Evolutionary conservation across 2,329 filamentous ascomycete species (phyloP).

Genomic region (Aspergillus sp.): DNA sequence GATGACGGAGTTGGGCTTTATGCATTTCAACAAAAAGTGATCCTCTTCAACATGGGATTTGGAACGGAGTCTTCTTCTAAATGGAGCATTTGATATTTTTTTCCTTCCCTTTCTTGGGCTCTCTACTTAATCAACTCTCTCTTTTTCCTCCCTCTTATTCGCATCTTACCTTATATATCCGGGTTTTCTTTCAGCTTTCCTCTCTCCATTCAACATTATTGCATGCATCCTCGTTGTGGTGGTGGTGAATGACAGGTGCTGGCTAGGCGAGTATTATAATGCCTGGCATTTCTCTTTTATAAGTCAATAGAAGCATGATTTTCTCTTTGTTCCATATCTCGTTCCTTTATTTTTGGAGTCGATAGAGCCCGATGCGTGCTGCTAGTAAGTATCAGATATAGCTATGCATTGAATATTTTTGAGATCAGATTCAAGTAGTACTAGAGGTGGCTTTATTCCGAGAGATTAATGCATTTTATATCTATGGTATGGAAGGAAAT

Average conservation of each 20-base stretch:
- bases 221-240: not conserved
- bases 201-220: not conserved
- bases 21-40: slow-evolving; percentile 19
- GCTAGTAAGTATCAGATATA: not conserved
- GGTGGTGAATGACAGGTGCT: not conserved
- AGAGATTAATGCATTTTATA: no score
- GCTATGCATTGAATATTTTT: no score
- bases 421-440: not conserved
- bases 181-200: not conserved
- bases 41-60: slow-evolving; percentile 34
- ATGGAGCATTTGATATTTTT: slow-evolving; percentile 15
- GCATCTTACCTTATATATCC: not conserved
- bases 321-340: not conserved
- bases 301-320: not conserved
- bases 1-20: slow-evolving; percentile 28
- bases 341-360: not conserved
- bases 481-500: no score
- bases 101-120: not conserved
- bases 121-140: not conserved
- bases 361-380: not conserved
- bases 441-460: no score
- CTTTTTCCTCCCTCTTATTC: not conserved
- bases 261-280: not conserved
- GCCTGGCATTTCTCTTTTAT: not conserved
- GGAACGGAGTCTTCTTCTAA: slow-evolving; percentile 20